Percentiles rank a stretch among this genome's conserved stretches.
phyloP scores from a whole-genome alignment of 148 eudicot species.

The Dysphania ambrosioides region DNA sequence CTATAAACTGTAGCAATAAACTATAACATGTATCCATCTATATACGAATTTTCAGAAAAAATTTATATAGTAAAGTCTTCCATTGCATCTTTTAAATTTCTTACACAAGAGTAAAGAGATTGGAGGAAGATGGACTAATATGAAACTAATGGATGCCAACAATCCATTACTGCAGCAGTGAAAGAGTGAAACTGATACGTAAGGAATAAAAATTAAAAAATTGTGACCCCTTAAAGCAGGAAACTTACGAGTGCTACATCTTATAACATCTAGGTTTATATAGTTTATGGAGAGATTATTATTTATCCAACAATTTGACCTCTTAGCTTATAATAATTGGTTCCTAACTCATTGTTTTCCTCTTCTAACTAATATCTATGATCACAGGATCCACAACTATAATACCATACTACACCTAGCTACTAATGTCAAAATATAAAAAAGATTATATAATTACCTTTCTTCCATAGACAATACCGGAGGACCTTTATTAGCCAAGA shows the following conservation, averaged over 20 bases:
- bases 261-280: background rate
- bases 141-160: background rate
- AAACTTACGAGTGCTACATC: background rate
- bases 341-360: background rate
- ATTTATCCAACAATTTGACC: background rate
- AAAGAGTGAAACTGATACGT: background rate
- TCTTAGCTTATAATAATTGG: background rate
- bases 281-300: background rate
- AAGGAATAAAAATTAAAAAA: too few species aligned
- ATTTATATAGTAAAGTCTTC: background rate
- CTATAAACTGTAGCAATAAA: too few species aligned
- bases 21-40: background rate
- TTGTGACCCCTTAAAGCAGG: too few species aligned
- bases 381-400: background rate
- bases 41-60: background rate
- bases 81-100: background rate
- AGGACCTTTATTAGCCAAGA: conserved; percentile 85
- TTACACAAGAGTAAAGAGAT: background rate
- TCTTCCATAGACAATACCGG: conserved; percentile 93
- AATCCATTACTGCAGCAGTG: background rate
- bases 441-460: conserved; percentile 44
- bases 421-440: too few species aligned
- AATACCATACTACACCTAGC: too few species aligned
- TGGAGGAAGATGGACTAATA: background rate
- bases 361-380: background rate